Evolutionary conservation across 2,329 filamentous ascomycete species (phyloP).

Genomic region (Colletotrichum graminicola): DNA sequence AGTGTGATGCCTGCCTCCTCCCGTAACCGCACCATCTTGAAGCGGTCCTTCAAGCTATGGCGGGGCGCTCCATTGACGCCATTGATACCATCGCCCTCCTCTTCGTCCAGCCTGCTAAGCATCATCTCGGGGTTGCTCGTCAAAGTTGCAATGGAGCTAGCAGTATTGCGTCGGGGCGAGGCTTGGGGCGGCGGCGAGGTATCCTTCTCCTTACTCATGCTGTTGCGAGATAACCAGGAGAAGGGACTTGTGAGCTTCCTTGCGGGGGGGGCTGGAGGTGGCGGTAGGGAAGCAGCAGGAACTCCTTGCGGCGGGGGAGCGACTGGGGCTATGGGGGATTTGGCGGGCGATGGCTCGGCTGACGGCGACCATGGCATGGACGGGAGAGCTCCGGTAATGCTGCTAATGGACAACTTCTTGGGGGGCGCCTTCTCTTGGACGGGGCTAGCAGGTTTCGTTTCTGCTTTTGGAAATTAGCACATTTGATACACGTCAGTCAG

Average conservation of each 20-base stretch:
- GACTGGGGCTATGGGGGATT: constrained; percentile 56
- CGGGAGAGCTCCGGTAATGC: constrained; percentile 78
- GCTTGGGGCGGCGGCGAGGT: constrained; percentile 62
- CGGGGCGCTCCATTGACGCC: constrained; percentile 55
- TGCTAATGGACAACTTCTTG: constrained; percentile 74
- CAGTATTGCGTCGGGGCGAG: constrained; percentile 76
- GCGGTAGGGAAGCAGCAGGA: constrained; percentile 47
- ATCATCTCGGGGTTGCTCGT: constrained; percentile 86
- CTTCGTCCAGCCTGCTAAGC: constrained; percentile 81
- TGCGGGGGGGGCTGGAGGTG: constrained; percentile 55
- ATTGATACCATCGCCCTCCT: constrained; percentile 64
- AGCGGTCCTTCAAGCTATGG: constrained; percentile 81
- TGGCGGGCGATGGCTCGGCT: constrained; percentile 62
- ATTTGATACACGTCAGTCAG: constrained; percentile 37
- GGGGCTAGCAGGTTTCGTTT: constrained; percentile 48
- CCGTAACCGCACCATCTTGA: constrained; percentile 80
- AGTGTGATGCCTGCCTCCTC: constrained; percentile 74
- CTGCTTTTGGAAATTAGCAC: constrained; percentile 32
- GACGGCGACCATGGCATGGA: constrained; percentile 79
- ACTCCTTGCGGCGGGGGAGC: constrained; percentile 49
- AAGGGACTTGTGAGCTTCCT: constrained; percentile 91
- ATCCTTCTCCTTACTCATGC: constrained; percentile 69
- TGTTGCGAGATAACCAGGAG: constrained; percentile 82
- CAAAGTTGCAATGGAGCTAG: constrained; percentile 82
- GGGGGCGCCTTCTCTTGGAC: constrained; percentile 56